Percentiles rank a stretch among this genome's conserved stretches.
Conservation (phyloP, 2,329 filamentous ascomycete species). For the Epichloe glyceriae region DNA sequence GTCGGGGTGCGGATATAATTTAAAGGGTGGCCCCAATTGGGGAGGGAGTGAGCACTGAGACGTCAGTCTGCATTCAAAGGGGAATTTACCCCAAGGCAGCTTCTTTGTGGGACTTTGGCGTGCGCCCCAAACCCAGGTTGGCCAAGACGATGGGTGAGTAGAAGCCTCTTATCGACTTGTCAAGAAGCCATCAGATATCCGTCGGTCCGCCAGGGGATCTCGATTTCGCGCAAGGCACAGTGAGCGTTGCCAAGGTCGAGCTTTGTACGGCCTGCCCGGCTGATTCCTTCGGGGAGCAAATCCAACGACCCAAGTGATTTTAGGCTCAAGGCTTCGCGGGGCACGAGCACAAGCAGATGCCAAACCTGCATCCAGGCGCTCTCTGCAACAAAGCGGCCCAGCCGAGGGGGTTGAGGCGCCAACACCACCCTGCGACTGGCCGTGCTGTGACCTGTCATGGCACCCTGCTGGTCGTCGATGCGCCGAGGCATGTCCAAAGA, state of each 20-base stretch:
- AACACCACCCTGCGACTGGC: background rate
- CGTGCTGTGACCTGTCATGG: conserved; percentile 2
- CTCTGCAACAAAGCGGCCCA: background rate
- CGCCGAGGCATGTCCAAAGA: background rate
- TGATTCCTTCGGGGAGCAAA: background rate
- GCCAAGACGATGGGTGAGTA: conserved; percentile 6
- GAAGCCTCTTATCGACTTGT: background rate
- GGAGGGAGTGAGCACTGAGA: background rate
- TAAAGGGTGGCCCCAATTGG: background rate
- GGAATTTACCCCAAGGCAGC: background rate
- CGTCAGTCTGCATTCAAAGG: conserved; percentile 1
- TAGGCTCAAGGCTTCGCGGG: background rate
- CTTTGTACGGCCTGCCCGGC: background rate
- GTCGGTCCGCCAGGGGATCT: background rate
- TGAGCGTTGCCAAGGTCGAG: too few species aligned
- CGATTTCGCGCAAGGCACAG: background rate
- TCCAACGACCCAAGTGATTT: background rate
- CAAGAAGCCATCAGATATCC: background rate
- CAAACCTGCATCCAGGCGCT: conserved; percentile 2
- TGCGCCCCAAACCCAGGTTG: conserved; percentile 1
- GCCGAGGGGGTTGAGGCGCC: background rate
- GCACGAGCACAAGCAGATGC: background rate
- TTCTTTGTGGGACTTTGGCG: conserved; percentile 5
- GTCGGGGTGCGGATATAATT: background rate
- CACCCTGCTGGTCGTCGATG: conserved; percentile 1